Evolutionary conservation across 345 rosid species (phyloP).

Genomic region (Citrus medica): DNA sequence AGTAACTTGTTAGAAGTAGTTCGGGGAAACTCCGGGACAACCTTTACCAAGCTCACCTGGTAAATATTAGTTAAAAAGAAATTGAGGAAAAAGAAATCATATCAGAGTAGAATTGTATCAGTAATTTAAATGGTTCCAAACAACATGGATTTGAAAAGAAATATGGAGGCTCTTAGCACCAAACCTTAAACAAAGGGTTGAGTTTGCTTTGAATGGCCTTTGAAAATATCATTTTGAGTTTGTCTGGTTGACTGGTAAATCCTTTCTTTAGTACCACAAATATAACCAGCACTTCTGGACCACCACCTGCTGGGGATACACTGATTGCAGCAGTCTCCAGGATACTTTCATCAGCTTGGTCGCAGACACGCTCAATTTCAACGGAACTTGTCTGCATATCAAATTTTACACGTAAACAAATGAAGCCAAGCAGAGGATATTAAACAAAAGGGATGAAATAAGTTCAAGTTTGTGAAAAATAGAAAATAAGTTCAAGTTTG

Average conservation of each 20-base stretch:
- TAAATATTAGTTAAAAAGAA: neutral
- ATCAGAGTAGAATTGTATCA: neutral
- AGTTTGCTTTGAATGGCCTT: slow-evolving; percentile 65
- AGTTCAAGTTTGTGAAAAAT: neutral
- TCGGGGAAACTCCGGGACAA: slow-evolving; percentile 66
- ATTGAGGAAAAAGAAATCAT: neutral
- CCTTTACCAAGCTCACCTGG: slow-evolving; percentile 75
- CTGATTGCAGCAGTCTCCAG: slow-evolving; percentile 79
- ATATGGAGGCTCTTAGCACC: neutral
- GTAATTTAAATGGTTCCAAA: neutral
- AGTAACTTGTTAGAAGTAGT: slow-evolving; percentile 83
- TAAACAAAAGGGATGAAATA: neutral
- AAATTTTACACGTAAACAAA: neutral
- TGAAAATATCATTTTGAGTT: slow-evolving; percentile 54
- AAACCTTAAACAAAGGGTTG: slow-evolving; percentile 88
- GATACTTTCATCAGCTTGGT: slow-evolving; percentile 66
- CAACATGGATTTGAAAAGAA: neutral
- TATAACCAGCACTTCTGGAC: slow-evolving; percentile 67
- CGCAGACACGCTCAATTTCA: slow-evolving; percentile 82
- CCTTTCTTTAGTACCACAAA: slow-evolving; percentile 69
- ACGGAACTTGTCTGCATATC: slow-evolving; percentile 74
- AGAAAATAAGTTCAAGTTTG: neutral
- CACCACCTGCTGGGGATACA: slow-evolving; percentile 53
- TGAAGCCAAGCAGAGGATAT: neutral
- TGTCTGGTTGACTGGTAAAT: slow-evolving; percentile 28